Conservation (phyloP, 305 asterid species). For the Fraxinus dipetala region DNA sequence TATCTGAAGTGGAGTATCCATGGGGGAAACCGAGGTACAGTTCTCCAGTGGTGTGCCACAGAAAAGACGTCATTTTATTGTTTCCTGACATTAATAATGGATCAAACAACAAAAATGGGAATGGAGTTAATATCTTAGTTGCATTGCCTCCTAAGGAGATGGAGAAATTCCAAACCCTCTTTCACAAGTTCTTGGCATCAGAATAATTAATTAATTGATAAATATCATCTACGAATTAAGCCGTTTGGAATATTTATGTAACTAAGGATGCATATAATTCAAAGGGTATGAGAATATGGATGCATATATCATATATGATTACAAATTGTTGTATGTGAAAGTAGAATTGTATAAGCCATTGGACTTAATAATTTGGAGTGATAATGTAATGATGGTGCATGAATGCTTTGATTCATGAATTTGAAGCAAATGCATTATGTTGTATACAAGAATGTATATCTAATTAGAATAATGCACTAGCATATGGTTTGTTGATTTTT, state of each 20-base stretch:
- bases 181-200: conserved; percentile 33
- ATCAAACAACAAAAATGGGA: conserved; percentile 8
- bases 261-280: not conserved
- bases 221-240: not conserved
- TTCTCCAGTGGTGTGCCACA: conserved; percentile 69
- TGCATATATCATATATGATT: not conserved
- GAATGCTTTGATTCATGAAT: not conserved
- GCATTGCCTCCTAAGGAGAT: conserved; percentile 71
- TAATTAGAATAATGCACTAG: not conserved
- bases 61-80: conserved; percentile 67
- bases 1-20: conserved; percentile 64
- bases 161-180: conserved; percentile 51
- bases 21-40: conserved; percentile 86
- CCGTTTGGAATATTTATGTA: not conserved
- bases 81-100: conserved; percentile 60
- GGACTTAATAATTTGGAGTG: not conserved
- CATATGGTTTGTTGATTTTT: not conserved
- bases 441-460: not conserved
- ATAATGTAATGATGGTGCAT: not conserved
- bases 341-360: not conserved
- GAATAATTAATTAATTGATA: not conserved
- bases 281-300: not conserved
- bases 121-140: conserved; percentile 67
- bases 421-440: not conserved
- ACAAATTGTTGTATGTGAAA: not conserved